These are phyloP conservation scores for Fusarium humuli DNA, from an alignment of 2,329 filamentous ascomycete genomes.

Conservation along the genomic window DNA sequence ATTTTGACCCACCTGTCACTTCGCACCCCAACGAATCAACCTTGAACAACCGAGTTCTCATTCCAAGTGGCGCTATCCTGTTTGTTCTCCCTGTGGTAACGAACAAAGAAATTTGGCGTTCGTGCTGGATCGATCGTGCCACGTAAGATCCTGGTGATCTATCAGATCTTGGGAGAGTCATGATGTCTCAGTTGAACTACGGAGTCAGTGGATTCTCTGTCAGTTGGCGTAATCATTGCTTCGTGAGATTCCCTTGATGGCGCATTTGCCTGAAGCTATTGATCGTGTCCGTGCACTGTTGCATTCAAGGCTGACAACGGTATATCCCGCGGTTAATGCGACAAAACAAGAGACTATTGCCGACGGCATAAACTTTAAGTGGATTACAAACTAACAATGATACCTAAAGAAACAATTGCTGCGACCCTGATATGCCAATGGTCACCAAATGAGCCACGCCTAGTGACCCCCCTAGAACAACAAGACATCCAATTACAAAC, in stretches of 20 bases:
- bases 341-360: neutral
- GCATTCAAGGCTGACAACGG: neutral
- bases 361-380: neutral
- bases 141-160: neutral
- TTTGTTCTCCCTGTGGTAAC: neutral
- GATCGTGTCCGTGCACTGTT: neutral
- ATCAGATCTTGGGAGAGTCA: neutral
- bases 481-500: conserved; percentile 36
- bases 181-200: neutral
- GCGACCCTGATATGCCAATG: neutral
- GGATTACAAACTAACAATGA: neutral
- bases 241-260: neutral
- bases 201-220: neutral
- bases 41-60: neutral
- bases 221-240: neutral
- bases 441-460: conserved; percentile 3
- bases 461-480: neutral
- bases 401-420: neutral
- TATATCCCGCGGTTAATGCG: neutral
- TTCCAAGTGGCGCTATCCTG: neutral
- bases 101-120: neutral
- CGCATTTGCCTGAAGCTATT: neutral
- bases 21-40: neutral
- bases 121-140: neutral
- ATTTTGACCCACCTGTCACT: conserved; percentile 2